Conservation (phyloP, 73 alveolate species). For the Stentor roeselii region DNA sequence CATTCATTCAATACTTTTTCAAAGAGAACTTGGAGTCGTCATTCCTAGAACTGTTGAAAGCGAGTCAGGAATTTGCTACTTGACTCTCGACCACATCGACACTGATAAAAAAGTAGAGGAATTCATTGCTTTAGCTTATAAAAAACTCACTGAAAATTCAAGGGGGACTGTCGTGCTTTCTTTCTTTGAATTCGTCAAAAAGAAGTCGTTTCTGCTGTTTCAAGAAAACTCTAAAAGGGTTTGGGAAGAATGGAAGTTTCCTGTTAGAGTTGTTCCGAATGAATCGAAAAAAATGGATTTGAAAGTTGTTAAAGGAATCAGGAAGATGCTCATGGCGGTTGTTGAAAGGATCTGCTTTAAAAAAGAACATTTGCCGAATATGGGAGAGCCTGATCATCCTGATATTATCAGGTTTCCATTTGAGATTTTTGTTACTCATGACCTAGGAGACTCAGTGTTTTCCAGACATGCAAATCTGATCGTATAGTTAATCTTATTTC, state of each 20-base stretch:
- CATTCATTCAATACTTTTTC: background rate
- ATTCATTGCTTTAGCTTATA: background rate
- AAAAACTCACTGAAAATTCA: background rate
- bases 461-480: too few species aligned
- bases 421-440: too few species aligned
- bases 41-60: background rate
- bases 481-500: too few species aligned
- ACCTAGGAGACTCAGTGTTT: too few species aligned
- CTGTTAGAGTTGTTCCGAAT: background rate
- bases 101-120: background rate
- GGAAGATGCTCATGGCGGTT: background rate
- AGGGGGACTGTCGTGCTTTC: background rate
- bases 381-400: background rate
- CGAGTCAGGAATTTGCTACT: background rate
- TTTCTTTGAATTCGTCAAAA: background rate
- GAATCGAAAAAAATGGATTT: background rate
- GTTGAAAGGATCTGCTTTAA: background rate
- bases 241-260: background rate
- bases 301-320: background rate
- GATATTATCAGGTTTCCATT: background rate
- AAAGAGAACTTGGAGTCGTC: background rate
- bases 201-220: background rate
- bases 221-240: background rate
- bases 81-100: background rate
- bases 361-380: constrained; percentile 9